Evolutionary conservation across 164 flowering plant species (phyloP).

Genomic region (Tetrastigma voinierianum): DNA sequence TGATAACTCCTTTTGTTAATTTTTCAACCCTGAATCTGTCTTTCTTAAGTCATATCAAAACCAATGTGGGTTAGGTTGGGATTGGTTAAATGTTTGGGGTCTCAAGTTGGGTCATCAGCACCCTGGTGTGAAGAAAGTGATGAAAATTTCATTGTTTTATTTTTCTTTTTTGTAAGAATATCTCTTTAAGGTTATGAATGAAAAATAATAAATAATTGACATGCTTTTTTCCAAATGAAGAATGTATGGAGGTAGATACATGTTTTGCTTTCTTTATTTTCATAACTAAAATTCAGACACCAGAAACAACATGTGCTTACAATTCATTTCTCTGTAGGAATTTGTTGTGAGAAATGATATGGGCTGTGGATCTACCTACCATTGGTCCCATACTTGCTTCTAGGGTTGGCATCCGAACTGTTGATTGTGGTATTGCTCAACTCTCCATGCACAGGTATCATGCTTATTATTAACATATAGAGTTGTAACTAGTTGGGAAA

Average conservation of each 20-base stretch:
- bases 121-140: background rate
- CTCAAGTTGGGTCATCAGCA: background rate
- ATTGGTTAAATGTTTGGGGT: background rate
- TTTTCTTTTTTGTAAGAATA: no score
- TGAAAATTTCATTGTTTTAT: no score
- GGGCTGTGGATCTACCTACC: constrained; percentile 98
- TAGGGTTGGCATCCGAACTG: constrained; percentile 92
- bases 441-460: constrained; percentile 96
- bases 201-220: no score
- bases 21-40: no score
- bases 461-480: constrained; percentile 6
- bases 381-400: constrained; percentile 96
- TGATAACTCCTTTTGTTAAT: no score
- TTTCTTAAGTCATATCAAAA: no score
- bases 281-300: no score
- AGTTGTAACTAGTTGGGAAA: no score
- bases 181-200: no score
- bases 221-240: no score
- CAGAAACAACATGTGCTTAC: background rate
- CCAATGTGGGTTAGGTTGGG: background rate
- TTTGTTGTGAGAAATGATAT: constrained; percentile 94
- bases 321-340: constrained; percentile 41
- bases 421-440: constrained; percentile 91
- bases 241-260: no score
- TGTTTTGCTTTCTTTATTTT: no score